Base-by-base conservation (phyloP, 805 yeast species). In the Jamesozyma lodderae region DNA sequence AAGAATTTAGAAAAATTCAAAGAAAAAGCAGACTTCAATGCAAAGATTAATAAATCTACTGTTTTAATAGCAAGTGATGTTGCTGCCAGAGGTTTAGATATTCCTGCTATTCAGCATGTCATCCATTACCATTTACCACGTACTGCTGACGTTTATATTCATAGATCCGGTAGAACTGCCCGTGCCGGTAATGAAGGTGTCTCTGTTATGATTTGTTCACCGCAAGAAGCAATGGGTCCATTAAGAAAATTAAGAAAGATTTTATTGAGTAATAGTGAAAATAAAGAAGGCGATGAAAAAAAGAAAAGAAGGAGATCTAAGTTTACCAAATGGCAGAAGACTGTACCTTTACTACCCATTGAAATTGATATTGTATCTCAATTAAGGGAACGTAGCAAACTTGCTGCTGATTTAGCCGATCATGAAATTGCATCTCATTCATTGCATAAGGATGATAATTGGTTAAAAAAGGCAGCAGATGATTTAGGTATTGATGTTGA, bases 111-210 rank as follows among this genome's bases (percentile, higher is more conserved):
- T 36, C 80, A 87, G 50, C 97, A 92, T 60, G 97, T 92, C 35
- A 83, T 90, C 16, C 98, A 92, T 60, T 92, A 90, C 55, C 96
- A 92, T 62, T 69, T 92, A 44, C 97, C 98, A 9, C 71, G 97
- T 45, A 71, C 94, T 13, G 96, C 96, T 0, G 98, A 92, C 55
- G 78, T 86, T 36, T 92, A 92, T 55, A 79, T 92, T 49, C 98
- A 92, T 62, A 73, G 98, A 59, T 84, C 96, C 1, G 98, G 98
- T 44, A 79, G 98, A 72, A 92, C 98, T n/a, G 97, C 95, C 0
- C 81, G 98, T 68, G 96, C 94, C 1, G 92, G 90, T 1, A 60
- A 60, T 25, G 90, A 84, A 56, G 98, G 98, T 68, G 95, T 92
- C n/a, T 81, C 96, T 2, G 80, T 92, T 35, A 78, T 87, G 75